Conservation (phyloP, 192 early-diverging fungal genomes). For the Entomortierella beljakovae region DNA sequence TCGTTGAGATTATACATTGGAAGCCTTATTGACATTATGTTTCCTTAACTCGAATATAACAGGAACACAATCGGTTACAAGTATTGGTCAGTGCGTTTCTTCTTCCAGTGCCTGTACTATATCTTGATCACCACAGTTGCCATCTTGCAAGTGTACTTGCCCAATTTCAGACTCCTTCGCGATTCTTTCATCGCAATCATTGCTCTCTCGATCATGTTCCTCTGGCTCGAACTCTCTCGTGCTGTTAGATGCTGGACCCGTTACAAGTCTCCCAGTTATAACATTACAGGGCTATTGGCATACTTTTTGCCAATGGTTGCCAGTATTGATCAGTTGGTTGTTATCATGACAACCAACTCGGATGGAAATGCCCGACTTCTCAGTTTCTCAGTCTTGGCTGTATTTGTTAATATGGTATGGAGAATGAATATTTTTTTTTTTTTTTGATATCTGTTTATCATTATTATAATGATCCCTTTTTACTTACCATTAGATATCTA, state of each 20-base stretch:
- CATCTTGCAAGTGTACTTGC: conserved; percentile 26
- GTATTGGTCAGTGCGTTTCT: conserved; percentile 30
- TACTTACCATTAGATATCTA: too few species aligned
- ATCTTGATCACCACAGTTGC: conserved; percentile 10
- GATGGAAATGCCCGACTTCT: not conserved
- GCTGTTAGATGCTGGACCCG: conserved; percentile 13
- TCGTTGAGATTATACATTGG: not conserved
- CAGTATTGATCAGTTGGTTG: conserved; percentile 17
- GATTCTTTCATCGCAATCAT: conserved; percentile 27
- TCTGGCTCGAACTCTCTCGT: conserved; percentile 23
- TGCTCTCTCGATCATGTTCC: conserved; percentile 10
- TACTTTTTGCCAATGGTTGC: conserved; percentile 13
- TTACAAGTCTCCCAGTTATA: conserved; percentile 10
- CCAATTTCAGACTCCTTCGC: not conserved
- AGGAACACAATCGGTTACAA: conserved; percentile 39
- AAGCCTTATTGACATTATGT: not conserved
- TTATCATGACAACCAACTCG: not conserved
- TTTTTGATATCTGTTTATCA: not conserved
- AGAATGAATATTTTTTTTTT: not conserved
- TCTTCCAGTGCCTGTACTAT: conserved; percentile 17
- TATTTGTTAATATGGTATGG: conserved; percentile 21
- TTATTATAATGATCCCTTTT: not conserved
- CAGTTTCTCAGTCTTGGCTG: conserved; percentile 22
- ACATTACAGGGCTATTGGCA: conserved; percentile 8
- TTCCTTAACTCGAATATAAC: not conserved